Evolutionary conservation across 202 grass and related monocot genomes (phyloP).

Genomic region (Zizania palustris): DNA sequence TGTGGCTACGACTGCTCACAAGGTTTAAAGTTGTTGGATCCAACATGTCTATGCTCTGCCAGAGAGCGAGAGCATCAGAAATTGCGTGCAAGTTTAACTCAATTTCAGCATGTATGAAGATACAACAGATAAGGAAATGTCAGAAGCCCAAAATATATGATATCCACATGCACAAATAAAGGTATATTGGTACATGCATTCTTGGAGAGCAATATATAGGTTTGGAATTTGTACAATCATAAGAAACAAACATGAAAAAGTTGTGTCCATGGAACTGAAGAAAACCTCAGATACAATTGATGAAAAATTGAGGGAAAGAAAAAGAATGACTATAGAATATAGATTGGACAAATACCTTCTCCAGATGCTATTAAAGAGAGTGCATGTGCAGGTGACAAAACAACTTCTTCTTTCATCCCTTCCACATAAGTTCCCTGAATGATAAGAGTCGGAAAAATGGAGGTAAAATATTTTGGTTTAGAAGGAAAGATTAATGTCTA

Average conservation of each 20-base stretch:
- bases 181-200: conserved; percentile 22
- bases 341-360: conserved; percentile 60
- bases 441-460: conserved; percentile 37
- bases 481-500: conserved; percentile 2
- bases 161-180: conserved; percentile 6
- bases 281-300: conserved; percentile 26
- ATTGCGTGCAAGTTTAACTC: conserved; percentile 34
- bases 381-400: conserved; percentile 90
- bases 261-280: neutral
- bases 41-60: conserved; percentile 96
- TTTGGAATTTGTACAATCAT: conserved; percentile 16
- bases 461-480: neutral
- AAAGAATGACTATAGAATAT: neutral
- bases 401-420: conserved; percentile 97
- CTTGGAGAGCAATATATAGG: conserved; percentile 4
- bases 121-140: conserved; percentile 22
- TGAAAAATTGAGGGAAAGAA: conserved; percentile 20
- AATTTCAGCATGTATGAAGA: conserved; percentile 19
- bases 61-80: conserved; percentile 38
- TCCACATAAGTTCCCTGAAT: conserved; percentile 92
- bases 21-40: conserved; percentile 99
- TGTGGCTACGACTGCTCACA: conserved; percentile 95
- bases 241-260: conserved; percentile 22
- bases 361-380: conserved; percentile 95
- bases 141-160: conserved; percentile 5